These are phyloP conservation scores for Colletotrichum liaoningense DNA, from an alignment of 2,329 filamentous ascomycete genomes.

Conservation along the genomic window DNA sequence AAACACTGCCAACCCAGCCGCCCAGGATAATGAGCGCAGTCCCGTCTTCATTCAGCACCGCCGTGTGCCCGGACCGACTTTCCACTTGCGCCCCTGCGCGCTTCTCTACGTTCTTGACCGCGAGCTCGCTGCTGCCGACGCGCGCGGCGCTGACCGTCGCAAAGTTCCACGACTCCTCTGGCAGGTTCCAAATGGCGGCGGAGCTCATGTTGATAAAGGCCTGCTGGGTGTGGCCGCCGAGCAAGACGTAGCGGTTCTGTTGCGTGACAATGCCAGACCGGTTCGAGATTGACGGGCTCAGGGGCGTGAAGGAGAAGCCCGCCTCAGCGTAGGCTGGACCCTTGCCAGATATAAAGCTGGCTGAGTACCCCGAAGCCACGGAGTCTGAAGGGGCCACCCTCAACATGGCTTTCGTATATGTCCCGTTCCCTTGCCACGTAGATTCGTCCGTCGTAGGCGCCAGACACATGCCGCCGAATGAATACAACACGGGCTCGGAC, in stretches of 20 bases:
- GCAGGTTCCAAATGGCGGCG: slow-evolving; percentile 86
- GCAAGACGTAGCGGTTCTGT: slow-evolving; percentile 81
- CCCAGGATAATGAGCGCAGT: slow-evolving; percentile 82
- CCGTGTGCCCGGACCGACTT: slow-evolving; percentile 89
- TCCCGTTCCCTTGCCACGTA: slow-evolving; percentile 74
- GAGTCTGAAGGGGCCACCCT: slow-evolving; percentile 63
- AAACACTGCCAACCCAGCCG: slow-evolving; percentile 90
- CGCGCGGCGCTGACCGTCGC: slow-evolving; percentile 64
- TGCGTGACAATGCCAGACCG: slow-evolving; percentile 74
- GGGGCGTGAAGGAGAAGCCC: slow-evolving; percentile 83
- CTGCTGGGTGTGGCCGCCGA: slow-evolving; percentile 84
- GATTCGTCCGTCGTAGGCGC: slow-evolving; percentile 49
- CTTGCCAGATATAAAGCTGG: slow-evolving; percentile 51
- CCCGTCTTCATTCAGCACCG: slow-evolving; percentile 84
- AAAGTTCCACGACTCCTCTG: slow-evolving; percentile 89
- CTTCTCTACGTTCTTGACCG: slow-evolving; percentile 54
- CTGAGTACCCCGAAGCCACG: slow-evolving; percentile 45
- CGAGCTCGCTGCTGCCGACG: slow-evolving; percentile 64
- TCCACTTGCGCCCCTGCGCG: slow-evolving; percentile 61
- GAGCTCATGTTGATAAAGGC: slow-evolving; percentile 97
- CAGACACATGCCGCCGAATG: slow-evolving; percentile 94
- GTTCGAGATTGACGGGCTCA: slow-evolving; percentile 78
- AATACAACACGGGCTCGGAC: slow-evolving; percentile 70
- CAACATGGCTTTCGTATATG: slow-evolving; percentile 86
- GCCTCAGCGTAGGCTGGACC: slow-evolving; percentile 74